These are phyloP conservation scores for Lasiosphaeria hispida DNA, from an alignment of 495 filamentous ascomycete genomes.

Conservation along the genomic window DNA sequence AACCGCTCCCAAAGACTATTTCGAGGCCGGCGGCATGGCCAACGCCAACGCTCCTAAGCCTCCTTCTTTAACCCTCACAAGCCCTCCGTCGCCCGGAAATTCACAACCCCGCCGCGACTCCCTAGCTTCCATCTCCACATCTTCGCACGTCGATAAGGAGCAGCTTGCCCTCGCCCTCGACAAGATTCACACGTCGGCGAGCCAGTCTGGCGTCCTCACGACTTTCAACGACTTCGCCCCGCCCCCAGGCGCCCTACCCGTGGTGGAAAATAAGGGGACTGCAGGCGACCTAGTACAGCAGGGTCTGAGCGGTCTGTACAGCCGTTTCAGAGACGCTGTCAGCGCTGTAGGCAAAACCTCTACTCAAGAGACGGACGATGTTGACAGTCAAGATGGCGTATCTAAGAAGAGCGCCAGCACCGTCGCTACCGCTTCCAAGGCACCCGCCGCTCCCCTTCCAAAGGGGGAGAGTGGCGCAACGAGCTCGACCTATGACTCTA, in stretches of 20 bases:
- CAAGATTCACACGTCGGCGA: slow-evolving; percentile 79
- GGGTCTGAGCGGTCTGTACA: slow-evolving; percentile 83
- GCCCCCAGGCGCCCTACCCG: slow-evolving; percentile 52
- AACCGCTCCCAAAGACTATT: background rate
- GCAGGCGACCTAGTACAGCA: slow-evolving; percentile 72
- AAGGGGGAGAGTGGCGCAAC: slow-evolving; percentile 37
- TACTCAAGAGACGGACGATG: slow-evolving; percentile 37
- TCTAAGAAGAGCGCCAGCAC: slow-evolving; percentile 37
- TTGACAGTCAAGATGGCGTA: slow-evolving; percentile 30
- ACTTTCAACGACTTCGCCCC: slow-evolving; percentile 84
- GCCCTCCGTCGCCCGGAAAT: slow-evolving; percentile 21
- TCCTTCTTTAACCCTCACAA: slow-evolving; percentile 15
- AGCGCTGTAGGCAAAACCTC: slow-evolving; percentile 63
- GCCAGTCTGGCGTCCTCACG: slow-evolving; percentile 73
- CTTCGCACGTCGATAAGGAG: slow-evolving; percentile 61
- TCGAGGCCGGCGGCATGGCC: slow-evolving; percentile 19
- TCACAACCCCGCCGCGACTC: slow-evolving; percentile 58
- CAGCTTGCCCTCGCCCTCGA: slow-evolving; percentile 72
- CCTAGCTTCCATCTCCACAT: slow-evolving; percentile 57
- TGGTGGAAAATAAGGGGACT: slow-evolving; percentile 63
- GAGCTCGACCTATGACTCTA: slow-evolving; percentile 36
- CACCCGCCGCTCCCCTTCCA: slow-evolving; percentile 28
- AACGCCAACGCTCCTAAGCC: slow-evolving; percentile 19
- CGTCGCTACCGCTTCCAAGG: slow-evolving; percentile 38
- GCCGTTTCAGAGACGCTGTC: slow-evolving; percentile 73